Conservation (phyloP, 257 asterid species). For the Henckelia pumila region DNA sequence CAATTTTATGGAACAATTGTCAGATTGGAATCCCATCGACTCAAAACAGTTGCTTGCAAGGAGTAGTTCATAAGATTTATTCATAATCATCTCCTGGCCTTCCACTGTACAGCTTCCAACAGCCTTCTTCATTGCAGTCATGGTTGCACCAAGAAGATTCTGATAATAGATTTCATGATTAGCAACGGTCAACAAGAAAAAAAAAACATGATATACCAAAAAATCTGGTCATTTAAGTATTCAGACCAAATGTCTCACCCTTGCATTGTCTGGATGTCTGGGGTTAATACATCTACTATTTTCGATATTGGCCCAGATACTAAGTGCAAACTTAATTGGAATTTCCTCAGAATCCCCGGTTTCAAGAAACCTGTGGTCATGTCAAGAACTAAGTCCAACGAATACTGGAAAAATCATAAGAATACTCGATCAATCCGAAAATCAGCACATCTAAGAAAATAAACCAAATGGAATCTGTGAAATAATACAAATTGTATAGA, state of each 20-base stretch:
- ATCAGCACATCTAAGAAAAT: slow-evolving; percentile 3
- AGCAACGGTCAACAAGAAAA: slow-evolving; percentile 24
- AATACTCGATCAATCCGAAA: neutral
- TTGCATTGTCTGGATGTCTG: slow-evolving; percentile 38
- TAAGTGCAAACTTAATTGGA: slow-evolving; percentile 51
- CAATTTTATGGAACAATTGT: slow-evolving; percentile 24
- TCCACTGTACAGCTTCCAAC: slow-evolving; percentile 62
- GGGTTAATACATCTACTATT: slow-evolving; percentile 32
- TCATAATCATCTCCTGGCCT: slow-evolving; percentile 62
- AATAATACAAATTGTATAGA: neutral
- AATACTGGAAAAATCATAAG: slow-evolving; percentile 21
- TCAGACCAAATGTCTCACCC: slow-evolving; percentile 30
- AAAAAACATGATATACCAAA: slow-evolving; percentile 21
- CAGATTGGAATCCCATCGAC: slow-evolving; percentile 34
- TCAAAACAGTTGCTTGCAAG: slow-evolving; percentile 38
- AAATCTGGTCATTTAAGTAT: slow-evolving; percentile 6
- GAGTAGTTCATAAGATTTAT: slow-evolving; percentile 50
- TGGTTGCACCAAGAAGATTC: slow-evolving; percentile 68
- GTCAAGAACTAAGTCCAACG: slow-evolving; percentile 25
- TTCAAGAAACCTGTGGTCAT: slow-evolving; percentile 53
- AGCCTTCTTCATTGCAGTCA: slow-evolving; percentile 72
- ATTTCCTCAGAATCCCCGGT: slow-evolving; percentile 69
- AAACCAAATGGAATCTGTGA: slow-evolving; percentile 7
- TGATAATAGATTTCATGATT: slow-evolving; percentile 29
- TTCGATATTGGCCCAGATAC: slow-evolving; percentile 64